These are phyloP conservation scores for Leccinum pachyderme DNA, from an alignment of 1,284 basidiomycete species.

Conservation along the genomic window DNA sequence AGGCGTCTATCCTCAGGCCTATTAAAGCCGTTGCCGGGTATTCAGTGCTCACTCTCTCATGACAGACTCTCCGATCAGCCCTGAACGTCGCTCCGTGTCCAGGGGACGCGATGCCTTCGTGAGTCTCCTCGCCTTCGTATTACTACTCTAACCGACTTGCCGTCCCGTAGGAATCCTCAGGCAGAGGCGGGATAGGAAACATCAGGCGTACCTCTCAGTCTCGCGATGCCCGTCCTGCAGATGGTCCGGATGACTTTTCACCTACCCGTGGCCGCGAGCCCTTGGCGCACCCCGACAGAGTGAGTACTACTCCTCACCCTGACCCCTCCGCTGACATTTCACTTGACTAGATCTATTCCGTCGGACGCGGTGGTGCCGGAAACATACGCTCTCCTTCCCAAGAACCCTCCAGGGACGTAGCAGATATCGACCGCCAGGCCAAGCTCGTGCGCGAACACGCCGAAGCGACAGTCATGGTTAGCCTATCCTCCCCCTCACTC, in stretches of 20 bases:
- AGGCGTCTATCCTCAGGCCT: not conserved
- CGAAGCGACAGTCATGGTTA: slow-evolving; percentile 39
- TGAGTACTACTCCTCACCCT: slow-evolving; percentile 16
- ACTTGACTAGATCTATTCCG: slow-evolving; percentile 47
- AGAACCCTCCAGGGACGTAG: slow-evolving; percentile 37
- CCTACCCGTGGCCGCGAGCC: slow-evolving; percentile 57
- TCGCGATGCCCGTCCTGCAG: slow-evolving; percentile 36
- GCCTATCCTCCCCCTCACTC: slow-evolving; percentile 13
- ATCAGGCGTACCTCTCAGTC: slow-evolving; percentile 49
- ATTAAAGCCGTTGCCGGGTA: not conserved
- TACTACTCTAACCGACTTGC: not conserved
- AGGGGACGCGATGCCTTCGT: slow-evolving; percentile 44
- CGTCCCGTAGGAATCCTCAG: slow-evolving; percentile 48
- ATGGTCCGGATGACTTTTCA: slow-evolving; percentile 42
- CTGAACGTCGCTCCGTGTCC: slow-evolving; percentile 39
- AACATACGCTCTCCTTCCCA: slow-evolving; percentile 75
- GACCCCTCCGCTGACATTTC: not conserved
- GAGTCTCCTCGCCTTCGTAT: slow-evolving; percentile 3
- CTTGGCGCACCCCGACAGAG: slow-evolving; percentile 34
- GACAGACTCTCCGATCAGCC: slow-evolving; percentile 22
- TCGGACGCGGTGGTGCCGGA: slow-evolving; percentile 75
- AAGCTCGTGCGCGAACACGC: slow-evolving; percentile 44
- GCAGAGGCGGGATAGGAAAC: slow-evolving; percentile 69
- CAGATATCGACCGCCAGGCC: slow-evolving; percentile 39
- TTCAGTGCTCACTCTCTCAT: slow-evolving; percentile 13